A percentile compares a stretch with the other conserved stretches of the same genome.
Evolutionary conservation across 495 filamentous ascomycete genomes (phyloP).

Genomic region (Sordaria brevicollis): DNA sequence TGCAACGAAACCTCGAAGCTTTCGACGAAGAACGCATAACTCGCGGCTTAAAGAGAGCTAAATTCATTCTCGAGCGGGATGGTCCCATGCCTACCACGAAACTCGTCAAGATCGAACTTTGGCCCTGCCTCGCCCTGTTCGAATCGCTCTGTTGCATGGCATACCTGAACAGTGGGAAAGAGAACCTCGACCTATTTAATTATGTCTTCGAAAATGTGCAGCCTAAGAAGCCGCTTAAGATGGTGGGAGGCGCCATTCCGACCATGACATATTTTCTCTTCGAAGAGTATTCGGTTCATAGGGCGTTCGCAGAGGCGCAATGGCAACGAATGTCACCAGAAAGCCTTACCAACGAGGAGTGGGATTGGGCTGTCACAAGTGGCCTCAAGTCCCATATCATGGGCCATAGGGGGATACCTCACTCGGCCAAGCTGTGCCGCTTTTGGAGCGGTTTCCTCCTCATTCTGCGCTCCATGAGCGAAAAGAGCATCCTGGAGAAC

Average conservation of each 20-base stretch:
- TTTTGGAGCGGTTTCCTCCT: slow-evolving; percentile 68
- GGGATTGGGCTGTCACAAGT: slow-evolving; percentile 72
- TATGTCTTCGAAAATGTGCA: slow-evolving; percentile 69
- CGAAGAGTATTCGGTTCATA: slow-evolving; percentile 45
- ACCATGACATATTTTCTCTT: slow-evolving; percentile 77
- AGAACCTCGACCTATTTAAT: slow-evolving; percentile 49
- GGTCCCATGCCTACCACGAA: slow-evolving; percentile 20
- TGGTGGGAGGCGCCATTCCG: slow-evolving; percentile 57
- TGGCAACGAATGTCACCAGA: slow-evolving; percentile 51
- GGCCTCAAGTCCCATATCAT: slow-evolving; percentile 33
- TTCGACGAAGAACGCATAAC: slow-evolving; percentile 30
- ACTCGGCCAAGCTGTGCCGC: slow-evolving; percentile 35
- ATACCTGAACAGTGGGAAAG: slow-evolving; percentile 28
- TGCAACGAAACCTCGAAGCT: slow-evolving; percentile 34
- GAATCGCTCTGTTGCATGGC: slow-evolving; percentile 43
- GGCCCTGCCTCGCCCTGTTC: slow-evolving; percentile 38
- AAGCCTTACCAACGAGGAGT: slow-evolving; percentile 52
- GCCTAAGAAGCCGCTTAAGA: slow-evolving; percentile 56
- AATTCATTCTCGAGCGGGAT: slow-evolving; percentile 27
- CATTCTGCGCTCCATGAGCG: slow-evolving; percentile 60
- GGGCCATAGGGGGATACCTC: slow-evolving; percentile 3
- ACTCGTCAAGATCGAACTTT: slow-evolving; percentile 20
- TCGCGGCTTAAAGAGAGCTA: slow-evolving; percentile 24
- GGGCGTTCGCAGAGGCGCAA: slow-evolving; percentile 55
- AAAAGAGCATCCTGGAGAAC: slow-evolving; percentile 64